These are phyloP conservation scores for Elasticomyces elasticus DNA, from an alignment of 495 filamentous ascomycete species.

Conservation along the genomic window DNA sequence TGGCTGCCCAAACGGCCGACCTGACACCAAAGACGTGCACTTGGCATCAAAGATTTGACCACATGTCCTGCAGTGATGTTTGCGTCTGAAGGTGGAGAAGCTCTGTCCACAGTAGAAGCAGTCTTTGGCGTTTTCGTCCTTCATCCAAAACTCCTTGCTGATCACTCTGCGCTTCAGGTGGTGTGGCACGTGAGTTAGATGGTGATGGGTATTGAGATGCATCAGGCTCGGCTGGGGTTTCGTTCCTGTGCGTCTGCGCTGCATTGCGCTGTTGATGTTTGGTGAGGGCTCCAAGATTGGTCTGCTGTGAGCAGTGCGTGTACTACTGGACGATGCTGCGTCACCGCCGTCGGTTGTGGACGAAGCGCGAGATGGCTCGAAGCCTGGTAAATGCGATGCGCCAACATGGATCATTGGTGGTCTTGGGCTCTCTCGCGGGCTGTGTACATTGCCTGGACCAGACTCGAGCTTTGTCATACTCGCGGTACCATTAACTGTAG, in stretches of 20 bases:
- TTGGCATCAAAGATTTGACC: constrained; percentile 97
- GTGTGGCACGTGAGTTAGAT: neutral
- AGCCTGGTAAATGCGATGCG: constrained; percentile 40
- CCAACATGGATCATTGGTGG: constrained; percentile 37
- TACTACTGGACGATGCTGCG: constrained; percentile 13
- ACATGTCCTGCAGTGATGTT: constrained; percentile 90
- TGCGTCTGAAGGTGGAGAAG: constrained; percentile 88
- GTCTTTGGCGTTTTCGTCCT: constrained; percentile 94
- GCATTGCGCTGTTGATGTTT: constrained; percentile 19
- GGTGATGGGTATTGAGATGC: neutral
- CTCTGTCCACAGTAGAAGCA: constrained; percentile 86
- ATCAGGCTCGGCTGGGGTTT: constrained; percentile 2
- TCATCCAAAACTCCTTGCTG: constrained; percentile 98
- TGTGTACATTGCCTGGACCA: neutral
- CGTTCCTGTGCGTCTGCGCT: constrained; percentile 14
- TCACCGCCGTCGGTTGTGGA: constrained; percentile 42
- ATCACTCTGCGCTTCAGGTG: constrained; percentile 56
- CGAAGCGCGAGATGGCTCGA: constrained; percentile 49
- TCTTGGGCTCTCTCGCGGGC: constrained; percentile 3
- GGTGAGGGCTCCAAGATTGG: constrained; percentile 18
- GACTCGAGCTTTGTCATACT: neutral
- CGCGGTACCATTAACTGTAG: neutral
- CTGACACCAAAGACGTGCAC: constrained; percentile 82
- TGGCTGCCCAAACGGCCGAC: constrained; percentile 75
- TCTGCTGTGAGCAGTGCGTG: neutral